Base-by-base conservation (phyloP, 1,284 basidiomycete species). In the Apiotrichum domesticum region DNA sequence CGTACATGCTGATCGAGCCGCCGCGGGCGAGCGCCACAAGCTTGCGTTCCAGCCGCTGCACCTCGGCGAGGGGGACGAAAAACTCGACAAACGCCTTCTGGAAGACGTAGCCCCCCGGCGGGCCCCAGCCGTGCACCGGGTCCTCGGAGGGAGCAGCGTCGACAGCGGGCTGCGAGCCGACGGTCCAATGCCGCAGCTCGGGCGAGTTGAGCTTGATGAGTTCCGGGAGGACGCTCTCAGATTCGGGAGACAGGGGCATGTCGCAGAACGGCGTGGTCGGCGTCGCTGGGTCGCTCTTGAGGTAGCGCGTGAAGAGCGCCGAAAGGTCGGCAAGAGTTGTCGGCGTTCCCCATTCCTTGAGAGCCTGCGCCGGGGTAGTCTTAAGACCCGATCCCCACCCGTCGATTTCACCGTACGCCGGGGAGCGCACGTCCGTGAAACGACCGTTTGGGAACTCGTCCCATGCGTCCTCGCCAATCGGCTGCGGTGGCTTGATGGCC, bases 371-470 rank as follows among this genome's bases (percentile, higher is more conserved):
- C 10, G 84, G 81, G 3, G 77, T 78, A 47, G 73, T 75, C 63
- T 80, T 82, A 57, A 83, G 68, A 45, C 80, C 80, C 53, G 77
- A 77, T 45, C 81, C 82, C 74, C 95, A 98, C 3, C 93, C 94
- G 70, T 98, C 95, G 56, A 98, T 80, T 77, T 98, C 96, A 69
- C 95, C 95, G 67, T 96, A 98, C 2, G 96, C 96, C 29, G 95
- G 95, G 81, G 87, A 90, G 59, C 95, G 84, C 11, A 94, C 87
- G 77, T 98, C 95, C 67, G 95, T 96, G 71, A 96, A 98, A 63
- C 95, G 88, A 64, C 95, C 96, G 75, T 98, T 98, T 47, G 95
- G 95, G 76, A 95, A 98, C 77, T 98, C 96, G 76, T 99, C 95
- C 95, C 95, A 99, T 39, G 67, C 68, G 54, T 77, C 79, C 59